These are phyloP conservation scores for Leccinum truebloodii DNA, from an alignment of 768 basidiomycete species.

Conservation along the genomic window DNA sequence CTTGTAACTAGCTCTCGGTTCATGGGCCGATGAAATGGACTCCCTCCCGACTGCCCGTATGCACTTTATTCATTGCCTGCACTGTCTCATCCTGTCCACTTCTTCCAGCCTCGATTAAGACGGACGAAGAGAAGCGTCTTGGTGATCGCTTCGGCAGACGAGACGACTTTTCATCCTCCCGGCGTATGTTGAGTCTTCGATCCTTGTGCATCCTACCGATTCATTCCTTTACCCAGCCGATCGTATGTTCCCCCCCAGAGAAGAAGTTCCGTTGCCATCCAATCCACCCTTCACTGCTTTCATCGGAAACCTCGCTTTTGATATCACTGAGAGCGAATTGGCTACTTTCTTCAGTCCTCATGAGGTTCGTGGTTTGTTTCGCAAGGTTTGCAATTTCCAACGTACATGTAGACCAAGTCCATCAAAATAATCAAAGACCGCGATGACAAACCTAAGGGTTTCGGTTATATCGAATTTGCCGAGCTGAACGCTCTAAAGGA, in stretches of 20 bases:
- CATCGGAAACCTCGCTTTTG: constrained; percentile 93
- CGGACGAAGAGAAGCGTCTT: constrained; percentile 62
- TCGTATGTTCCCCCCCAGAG: constrained; percentile 62
- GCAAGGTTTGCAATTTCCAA: constrained; percentile 2
- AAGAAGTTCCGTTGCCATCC: constrained; percentile 95
- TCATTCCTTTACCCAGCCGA: constrained; percentile 43
- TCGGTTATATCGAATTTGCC: constrained; percentile 96
- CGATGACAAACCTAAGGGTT: constrained; percentile 96
- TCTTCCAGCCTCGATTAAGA: constrained; percentile 62
- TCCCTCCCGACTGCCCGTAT: constrained; percentile 88
- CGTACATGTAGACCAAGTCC: constrained; percentile 59
- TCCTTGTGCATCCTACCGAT: constrained; percentile 11
- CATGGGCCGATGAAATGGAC: constrained; percentile 99
- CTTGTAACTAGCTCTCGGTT: constrained; percentile 66
- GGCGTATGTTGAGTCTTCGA: constrained; percentile 48
- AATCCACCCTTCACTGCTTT: constrained; percentile 96
- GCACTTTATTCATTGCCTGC: constrained; percentile 35
- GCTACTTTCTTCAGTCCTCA: constrained; percentile 74
- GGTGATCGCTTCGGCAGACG: constrained; percentile 57
- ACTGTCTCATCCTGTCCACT: constrained; percentile 15
- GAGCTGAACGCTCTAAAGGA: constrained; percentile 84
- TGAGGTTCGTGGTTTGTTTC: constrained; percentile 44
- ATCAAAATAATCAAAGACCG: constrained; percentile 92
- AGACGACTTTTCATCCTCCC: constrained; percentile 65
- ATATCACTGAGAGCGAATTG: constrained; percentile 82